These are phyloP conservation scores for Pythium monospermum DNA, from an alignment of 352 stramenopile species.

Conservation along the genomic window DNA sequence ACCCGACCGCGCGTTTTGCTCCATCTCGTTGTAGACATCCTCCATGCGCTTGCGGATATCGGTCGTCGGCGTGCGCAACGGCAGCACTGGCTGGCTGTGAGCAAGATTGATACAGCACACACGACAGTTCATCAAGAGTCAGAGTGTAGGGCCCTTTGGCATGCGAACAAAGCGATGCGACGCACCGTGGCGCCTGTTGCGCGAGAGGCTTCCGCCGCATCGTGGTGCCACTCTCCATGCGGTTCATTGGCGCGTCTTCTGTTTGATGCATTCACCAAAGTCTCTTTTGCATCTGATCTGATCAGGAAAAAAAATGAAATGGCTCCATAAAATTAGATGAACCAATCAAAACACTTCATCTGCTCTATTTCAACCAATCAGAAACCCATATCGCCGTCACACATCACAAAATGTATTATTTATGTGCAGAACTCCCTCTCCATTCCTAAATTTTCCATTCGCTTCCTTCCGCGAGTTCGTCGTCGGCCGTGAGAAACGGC, in stretches of 20 bases:
- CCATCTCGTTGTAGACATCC: slow-evolving; percentile 71
- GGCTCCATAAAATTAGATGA: slow-evolving; percentile 2
- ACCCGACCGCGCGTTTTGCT: slow-evolving; percentile 38
- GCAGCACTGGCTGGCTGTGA: slow-evolving; percentile 5
- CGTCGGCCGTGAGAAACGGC: slow-evolving; percentile 88
- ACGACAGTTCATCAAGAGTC: background rate
- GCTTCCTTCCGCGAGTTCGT: slow-evolving; percentile 70
- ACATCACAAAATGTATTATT: slow-evolving; percentile 15
- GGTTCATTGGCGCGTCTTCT: background rate
- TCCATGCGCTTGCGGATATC: slow-evolving; percentile 34
- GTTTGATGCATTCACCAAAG: too few relatives aligned
- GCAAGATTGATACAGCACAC: background rate
- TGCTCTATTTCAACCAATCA: slow-evolving; percentile 10
- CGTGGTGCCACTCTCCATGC: too few relatives aligned
- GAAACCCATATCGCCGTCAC: slow-evolving; percentile 8
- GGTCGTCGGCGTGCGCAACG: slow-evolving; percentile 12
- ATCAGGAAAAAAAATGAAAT: background rate
- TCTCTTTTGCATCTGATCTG: too few relatives aligned
- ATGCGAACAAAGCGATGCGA: too few relatives aligned
- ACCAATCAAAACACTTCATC: slow-evolving; percentile 6
- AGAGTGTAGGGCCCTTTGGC: too few relatives aligned
- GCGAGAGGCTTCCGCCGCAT: too few relatives aligned
- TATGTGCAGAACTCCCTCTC: background rate
- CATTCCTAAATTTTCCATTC: slow-evolving; percentile 86
- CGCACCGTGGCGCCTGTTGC: too few relatives aligned